phyloP scores from a whole-genome alignment of 2,329 filamentous ascomycete genomes.

The Aspergillus udagawae region DNA sequence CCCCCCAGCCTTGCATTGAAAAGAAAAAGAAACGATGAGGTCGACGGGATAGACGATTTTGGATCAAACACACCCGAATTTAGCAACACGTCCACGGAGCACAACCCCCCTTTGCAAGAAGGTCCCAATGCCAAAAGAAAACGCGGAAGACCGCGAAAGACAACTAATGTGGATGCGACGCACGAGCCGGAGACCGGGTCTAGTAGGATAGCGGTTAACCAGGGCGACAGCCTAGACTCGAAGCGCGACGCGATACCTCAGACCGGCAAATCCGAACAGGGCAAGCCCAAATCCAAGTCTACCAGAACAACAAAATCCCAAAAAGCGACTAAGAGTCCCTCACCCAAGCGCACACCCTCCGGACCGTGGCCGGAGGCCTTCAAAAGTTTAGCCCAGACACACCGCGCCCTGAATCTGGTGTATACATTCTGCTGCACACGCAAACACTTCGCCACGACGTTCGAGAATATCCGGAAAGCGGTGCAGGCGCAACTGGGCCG shows the following conservation, averaged over 20 bases:
- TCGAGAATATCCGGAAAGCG: conserved; percentile 78
- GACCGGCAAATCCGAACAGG: background rate
- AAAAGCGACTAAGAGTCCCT: conserved; percentile 1
- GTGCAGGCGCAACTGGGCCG: conserved; percentile 77
- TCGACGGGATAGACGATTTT: background rate
- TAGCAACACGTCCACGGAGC: conserved; percentile 14
- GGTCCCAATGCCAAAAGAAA: background rate
- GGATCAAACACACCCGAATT: background rate
- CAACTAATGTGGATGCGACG: background rate
- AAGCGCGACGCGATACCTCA: background rate
- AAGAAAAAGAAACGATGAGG: conserved; percentile 17
- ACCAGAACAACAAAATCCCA: conserved; percentile 4
- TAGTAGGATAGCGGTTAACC: background rate
- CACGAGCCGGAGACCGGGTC: background rate
- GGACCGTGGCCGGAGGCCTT: conserved; percentile 73
- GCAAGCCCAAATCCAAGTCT: conserved; percentile 3
- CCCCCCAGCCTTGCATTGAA: conserved; percentile 4
- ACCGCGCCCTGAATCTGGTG: conserved; percentile 83
- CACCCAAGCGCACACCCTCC: conserved; percentile 23
- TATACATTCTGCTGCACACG: conserved; percentile 93
- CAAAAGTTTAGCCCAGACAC: conserved; percentile 67
- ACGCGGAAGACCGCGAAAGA: conserved; percentile 1
- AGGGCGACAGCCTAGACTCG: background rate
- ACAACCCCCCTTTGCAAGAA: background rate
- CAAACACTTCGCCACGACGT: conserved; percentile 87